Conservation (phyloP, 129 eudicot species). For the Helianthus tuberosus region DNA sequence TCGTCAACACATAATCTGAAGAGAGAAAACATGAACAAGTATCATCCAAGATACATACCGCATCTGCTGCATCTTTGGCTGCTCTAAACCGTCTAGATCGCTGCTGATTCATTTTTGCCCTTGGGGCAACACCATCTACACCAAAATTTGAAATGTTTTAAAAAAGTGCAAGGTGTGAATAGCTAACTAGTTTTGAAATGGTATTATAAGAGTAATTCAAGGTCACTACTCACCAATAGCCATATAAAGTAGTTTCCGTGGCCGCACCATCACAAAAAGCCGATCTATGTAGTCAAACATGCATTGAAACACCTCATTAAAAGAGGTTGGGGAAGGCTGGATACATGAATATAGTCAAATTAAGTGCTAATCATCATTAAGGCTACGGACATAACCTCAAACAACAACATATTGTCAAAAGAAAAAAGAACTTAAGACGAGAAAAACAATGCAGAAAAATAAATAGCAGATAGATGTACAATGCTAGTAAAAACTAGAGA, state of each 20-base stretch:
- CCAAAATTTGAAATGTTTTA: conserved; percentile 21
- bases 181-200: not conserved
- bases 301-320: conserved; percentile 94
- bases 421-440: not conserved
- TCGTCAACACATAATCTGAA: not conserved
- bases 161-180: conserved; percentile 2
- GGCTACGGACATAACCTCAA: not conserved
- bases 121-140: conserved; percentile 98
- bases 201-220: conserved; percentile 8
- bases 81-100: conserved; percentile 98
- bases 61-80: conserved; percentile 97
- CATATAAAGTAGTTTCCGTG: conserved; percentile 63
- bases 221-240: conserved; percentile 55
- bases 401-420: conserved; percentile 11
- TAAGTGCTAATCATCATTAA: not conserved
- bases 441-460: not conserved
- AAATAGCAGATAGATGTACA: not conserved
- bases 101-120: conserved; percentile 99
- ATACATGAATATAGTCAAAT: conserved; percentile 21
- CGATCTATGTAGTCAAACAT: conserved; percentile 65
- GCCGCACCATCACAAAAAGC: conserved; percentile 59
- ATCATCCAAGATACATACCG: conserved; percentile 49
- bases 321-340: conserved; percentile 98
- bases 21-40: conserved; percentile 2
- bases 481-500: not conserved